Conservation (phyloP, 192 early-diverging fungal species). For the Funneliformis mosseae region DNA sequence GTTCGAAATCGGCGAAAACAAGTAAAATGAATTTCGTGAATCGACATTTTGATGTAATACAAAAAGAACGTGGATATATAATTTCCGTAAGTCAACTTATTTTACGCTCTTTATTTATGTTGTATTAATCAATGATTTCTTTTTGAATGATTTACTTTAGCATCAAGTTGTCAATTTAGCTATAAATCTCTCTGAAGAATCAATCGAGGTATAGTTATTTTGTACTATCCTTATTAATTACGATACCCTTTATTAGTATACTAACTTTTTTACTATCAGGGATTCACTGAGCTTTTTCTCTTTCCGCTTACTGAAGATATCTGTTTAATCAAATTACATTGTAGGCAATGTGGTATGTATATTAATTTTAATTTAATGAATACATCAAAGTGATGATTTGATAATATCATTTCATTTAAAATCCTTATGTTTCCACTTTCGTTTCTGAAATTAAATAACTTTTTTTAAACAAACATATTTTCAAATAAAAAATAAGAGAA, state of each 20-base stretch:
- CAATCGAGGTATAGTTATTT: background rate
- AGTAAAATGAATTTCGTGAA: background rate
- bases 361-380: too few species aligned
- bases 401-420: too few species aligned
- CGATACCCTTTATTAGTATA: background rate
- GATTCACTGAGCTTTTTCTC: conserved; percentile 5
- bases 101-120: too few species aligned
- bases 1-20: too few species aligned
- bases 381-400: too few species aligned
- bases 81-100: background rate
- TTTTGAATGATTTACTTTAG: background rate
- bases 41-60: background rate
- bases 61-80: background rate
- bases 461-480: too few species aligned
- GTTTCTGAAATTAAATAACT: too few species aligned
- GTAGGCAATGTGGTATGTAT: conserved; percentile 17
- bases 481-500: too few species aligned
- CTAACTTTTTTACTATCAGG: background rate
- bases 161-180: background rate
- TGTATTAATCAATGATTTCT: too few species aligned
- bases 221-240: background rate
- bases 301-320: conserved; percentile 10
- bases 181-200: background rate
- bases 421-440: too few species aligned
- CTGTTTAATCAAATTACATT: conserved; percentile 11